Evolutionary conservation across 306 rosid genomes (phyloP).

Genomic region (Aeschynomene evenia): DNA sequence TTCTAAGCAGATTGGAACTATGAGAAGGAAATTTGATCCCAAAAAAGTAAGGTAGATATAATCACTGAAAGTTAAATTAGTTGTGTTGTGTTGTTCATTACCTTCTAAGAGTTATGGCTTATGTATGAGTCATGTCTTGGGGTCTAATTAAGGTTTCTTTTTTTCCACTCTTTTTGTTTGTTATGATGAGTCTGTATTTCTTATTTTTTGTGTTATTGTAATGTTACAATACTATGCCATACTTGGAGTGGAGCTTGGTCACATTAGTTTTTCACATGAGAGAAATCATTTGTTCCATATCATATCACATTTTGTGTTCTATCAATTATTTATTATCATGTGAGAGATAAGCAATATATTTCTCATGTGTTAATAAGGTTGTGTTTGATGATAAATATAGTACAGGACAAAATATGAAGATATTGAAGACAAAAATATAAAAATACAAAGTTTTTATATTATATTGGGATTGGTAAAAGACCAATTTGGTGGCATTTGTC

Average conservation of each 20-base stretch:
- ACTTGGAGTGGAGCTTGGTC: slow-evolving; percentile 13
- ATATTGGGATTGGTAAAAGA: no score
- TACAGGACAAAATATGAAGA: no score
- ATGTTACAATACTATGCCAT: background rate
- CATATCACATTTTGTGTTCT: no score
- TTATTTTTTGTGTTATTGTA: background rate
- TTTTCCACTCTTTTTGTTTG: slow-evolving; percentile 19
- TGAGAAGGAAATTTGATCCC: slow-evolving; percentile 75
- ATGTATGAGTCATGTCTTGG: slow-evolving; percentile 19
- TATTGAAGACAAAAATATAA: no score
- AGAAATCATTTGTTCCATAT: no score
- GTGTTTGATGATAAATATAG: no score
- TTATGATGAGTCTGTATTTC: background rate
- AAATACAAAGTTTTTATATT: no score
- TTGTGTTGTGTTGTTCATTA: background rate
- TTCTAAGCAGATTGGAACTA: slow-evolving; percentile 64
- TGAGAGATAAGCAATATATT: no score
- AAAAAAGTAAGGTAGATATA: slow-evolving; percentile 40
- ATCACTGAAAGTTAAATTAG: background rate
- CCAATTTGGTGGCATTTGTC: no score
- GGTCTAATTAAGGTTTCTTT: slow-evolving; percentile 21
- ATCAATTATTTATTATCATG: no score
- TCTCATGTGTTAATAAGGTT: no score
- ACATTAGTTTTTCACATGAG: no score
- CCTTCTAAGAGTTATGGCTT: background rate